A percentile compares a stretch with the other conserved stretches of the same genome.
phyloP scores from a whole-genome alignment of 345 rosid genomes.

The Rhodamnia rubescens region DNA sequence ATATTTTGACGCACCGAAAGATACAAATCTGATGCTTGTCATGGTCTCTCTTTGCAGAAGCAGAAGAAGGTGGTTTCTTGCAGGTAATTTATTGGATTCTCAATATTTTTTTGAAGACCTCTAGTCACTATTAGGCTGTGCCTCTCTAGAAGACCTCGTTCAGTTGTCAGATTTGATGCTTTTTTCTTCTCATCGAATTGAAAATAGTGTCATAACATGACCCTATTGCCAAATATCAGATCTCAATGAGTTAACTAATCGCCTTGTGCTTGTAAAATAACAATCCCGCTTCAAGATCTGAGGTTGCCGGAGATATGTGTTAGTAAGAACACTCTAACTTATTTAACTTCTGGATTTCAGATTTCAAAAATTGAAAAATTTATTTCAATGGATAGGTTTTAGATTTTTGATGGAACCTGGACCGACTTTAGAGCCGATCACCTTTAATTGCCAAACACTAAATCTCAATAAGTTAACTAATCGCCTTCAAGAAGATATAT shows the following conservation, averaged over 20 bases:
- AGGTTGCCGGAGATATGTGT: not conserved
- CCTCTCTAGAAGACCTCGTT: not conserved
- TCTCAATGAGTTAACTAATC: not conserved
- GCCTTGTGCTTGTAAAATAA: no score
- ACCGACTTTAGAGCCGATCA: no score
- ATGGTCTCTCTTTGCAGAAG: not conserved
- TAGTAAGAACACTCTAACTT: no score
- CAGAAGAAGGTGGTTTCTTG: not conserved
- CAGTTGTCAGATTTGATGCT: not conserved
- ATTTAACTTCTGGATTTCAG: no score
- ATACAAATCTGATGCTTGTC: not conserved
- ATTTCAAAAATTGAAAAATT: no score
- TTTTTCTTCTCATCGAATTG: not conserved
- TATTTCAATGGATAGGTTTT: no score
- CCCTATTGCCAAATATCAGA: not conserved
- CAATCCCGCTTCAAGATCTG: not conserved
- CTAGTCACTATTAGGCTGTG: not conserved
- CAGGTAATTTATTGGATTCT: not conserved
- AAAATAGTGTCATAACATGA: no score
- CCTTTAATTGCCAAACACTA: not conserved
- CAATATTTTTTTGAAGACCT: not conserved
- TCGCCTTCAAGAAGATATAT: not conserved
- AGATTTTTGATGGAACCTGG: no score
- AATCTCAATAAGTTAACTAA: not conserved
- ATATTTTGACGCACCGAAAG: not conserved